phyloP scores from a whole-genome alignment of 495 filamentous ascomycete genomes.

The Penicillium goetzii region DNA sequence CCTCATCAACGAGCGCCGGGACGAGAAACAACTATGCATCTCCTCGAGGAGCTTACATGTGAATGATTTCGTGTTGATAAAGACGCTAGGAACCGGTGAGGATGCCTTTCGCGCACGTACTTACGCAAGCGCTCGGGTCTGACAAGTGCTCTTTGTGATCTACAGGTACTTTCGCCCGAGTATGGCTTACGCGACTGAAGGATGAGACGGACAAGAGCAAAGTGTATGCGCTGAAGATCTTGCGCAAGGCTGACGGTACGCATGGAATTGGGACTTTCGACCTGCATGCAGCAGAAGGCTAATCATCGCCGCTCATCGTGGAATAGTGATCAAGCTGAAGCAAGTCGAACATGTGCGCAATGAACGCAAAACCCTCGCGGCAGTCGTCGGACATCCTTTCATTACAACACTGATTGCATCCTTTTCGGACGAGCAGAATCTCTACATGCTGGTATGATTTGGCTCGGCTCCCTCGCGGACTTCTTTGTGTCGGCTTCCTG shows the following conservation, averaged over 20 bases:
- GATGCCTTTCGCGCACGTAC: neutral
- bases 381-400: conserved; percentile 91
- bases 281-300: conserved; percentile 12
- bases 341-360: conserved; percentile 97
- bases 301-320: conserved; percentile 15
- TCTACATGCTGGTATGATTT: conserved; percentile 83
- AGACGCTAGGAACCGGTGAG: conserved; percentile 87
- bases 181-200: conserved; percentile 79
- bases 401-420: conserved; percentile 89
- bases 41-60: conserved; percentile 60
- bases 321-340: conserved; percentile 87
- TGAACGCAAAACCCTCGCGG: conserved; percentile 83
- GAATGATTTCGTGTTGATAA: conserved; percentile 80
- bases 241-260: conserved; percentile 83
- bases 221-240: conserved; percentile 91
- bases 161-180: conserved; percentile 91
- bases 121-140: conserved; percentile 22
- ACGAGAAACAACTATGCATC: conserved; percentile 60
- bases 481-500: conserved; percentile 8
- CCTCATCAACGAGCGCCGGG: conserved; percentile 56
- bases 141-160: conserved; percentile 32
- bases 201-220: conserved; percentile 62
- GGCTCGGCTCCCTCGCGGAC: conserved; percentile 2
- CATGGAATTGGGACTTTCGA: neutral
- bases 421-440: conserved; percentile 84